Percentiles rank a stretch among this genome's conserved stretches.
These are phyloP conservation scores for Penium margaritaceum DNA, from an alignment of 139 green algal species.

Conservation along the genomic window DNA sequence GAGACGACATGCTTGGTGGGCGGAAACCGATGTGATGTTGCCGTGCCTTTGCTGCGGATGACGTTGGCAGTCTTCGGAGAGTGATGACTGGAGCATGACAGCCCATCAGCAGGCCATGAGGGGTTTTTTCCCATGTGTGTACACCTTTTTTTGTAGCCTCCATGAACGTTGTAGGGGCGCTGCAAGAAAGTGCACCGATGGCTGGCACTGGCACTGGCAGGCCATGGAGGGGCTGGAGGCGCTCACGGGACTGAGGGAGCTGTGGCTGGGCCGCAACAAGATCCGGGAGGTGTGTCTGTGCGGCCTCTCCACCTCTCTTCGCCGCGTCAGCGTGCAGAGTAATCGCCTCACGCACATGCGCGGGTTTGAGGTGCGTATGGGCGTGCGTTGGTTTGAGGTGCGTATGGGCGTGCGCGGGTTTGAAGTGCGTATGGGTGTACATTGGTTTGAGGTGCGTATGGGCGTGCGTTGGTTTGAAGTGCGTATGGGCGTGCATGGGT, in stretches of 20 bases:
- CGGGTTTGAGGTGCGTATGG: constrained; percentile 59
- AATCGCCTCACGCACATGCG: constrained; percentile 71
- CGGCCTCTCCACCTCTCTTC: constrained; percentile 46
- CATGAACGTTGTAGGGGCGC: too few relatives aligned
- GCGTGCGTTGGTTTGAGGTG: too few relatives aligned
- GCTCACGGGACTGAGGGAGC: constrained; percentile 61
- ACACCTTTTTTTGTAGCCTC: background rate
- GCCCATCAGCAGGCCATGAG: too few relatives aligned
- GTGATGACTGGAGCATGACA: too few relatives aligned
- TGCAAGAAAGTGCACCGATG: too few relatives aligned
- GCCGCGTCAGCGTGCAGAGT: constrained; percentile 57
- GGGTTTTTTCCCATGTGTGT: background rate
- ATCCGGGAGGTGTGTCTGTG: constrained; percentile 62
- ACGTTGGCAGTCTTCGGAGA: too few relatives aligned
- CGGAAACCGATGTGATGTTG: background rate
- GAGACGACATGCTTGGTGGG: too few relatives aligned
- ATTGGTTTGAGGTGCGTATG: too few relatives aligned
- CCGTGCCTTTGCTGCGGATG: background rate
- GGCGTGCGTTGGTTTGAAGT: too few relatives aligned
- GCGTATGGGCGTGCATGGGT: too few relatives aligned
- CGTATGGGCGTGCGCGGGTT: too few relatives aligned
- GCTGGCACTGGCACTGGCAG: background rate
- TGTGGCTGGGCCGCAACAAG: constrained; percentile 89
- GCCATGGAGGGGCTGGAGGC: constrained; percentile 54
- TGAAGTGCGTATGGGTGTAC: too few relatives aligned